These are phyloP conservation scores for Fusarium robinianum DNA, from an alignment of 2,329 filamentous ascomycete genomes.

Conservation along the genomic window DNA sequence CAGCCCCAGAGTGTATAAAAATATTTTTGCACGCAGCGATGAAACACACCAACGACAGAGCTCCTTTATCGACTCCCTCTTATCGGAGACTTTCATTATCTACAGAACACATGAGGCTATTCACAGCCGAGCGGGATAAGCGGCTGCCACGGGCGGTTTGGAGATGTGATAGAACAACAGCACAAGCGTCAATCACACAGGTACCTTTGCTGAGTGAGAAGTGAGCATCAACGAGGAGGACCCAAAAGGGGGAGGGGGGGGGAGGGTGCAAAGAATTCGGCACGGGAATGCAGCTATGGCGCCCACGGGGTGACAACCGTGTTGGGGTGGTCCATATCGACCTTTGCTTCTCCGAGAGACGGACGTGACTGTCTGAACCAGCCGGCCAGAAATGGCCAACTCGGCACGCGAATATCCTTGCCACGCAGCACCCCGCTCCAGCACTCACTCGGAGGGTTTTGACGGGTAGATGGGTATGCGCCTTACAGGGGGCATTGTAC, in stretches of 20 bases:
- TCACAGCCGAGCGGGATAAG: too few relatives aligned
- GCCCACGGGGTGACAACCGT: conserved; percentile 41
- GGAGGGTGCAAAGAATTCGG: conserved; percentile 24
- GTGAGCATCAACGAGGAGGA: conserved; percentile 21
- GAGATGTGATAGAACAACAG: conserved; percentile 27
- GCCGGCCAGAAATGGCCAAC: conserved; percentile 37
- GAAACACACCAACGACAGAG: conserved; percentile 23
- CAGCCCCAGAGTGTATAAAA: conserved; percentile 61
- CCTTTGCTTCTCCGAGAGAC: conserved; percentile 31
- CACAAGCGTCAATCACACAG: conserved; percentile 26
- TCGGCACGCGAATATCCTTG: conserved; percentile 28
- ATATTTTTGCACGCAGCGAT: conserved; percentile 20
- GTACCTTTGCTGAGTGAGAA: conserved; percentile 17
- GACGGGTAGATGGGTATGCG: conserved; percentile 21
- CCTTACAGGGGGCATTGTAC: conserved; percentile 26
- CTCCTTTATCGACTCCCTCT: conserved; percentile 23
- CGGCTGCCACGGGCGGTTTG: conserved; percentile 33
- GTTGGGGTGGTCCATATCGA: conserved; percentile 29
- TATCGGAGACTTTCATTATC: conserved; percentile 29
- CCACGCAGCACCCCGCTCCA: conserved; percentile 19
- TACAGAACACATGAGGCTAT: conserved; percentile 20
- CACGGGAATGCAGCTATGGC: conserved; percentile 27
- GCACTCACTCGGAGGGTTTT: conserved; percentile 24
- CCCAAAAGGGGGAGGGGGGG: conserved; percentile 19
- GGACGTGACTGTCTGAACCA: conserved; percentile 37